These are phyloP conservation scores for Alternaria sp. DNA, from an alignment of 2,329 filamentous ascomycete genomes.

Conservation along the genomic window DNA sequence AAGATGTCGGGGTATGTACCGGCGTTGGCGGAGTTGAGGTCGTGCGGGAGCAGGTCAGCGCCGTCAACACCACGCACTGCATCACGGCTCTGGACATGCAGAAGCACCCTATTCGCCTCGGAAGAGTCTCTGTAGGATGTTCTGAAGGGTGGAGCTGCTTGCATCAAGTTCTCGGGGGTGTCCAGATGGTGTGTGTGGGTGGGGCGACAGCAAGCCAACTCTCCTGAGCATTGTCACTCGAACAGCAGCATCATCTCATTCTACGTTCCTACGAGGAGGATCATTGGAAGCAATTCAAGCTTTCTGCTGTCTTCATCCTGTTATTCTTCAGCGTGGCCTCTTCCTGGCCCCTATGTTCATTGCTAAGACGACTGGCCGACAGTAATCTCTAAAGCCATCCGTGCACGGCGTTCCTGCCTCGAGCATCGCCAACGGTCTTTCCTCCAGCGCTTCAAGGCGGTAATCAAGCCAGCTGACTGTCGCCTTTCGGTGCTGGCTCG, in stretches of 20 bases:
- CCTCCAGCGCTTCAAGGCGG: constrained; percentile 9
- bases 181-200: neutral
- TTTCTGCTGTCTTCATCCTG: constrained; percentile 4
- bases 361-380: constrained; percentile 29
- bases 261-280: neutral
- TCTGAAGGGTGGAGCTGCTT: neutral
- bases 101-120: neutral
- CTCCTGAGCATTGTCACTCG: neutral
- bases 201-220: neutral
- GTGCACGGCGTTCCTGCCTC: constrained; percentile 27
- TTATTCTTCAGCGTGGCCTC: neutral
- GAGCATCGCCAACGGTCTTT: constrained; percentile 21
- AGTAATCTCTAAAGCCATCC: constrained; percentile 39
- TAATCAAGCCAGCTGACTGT: constrained; percentile 22
- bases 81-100: neutral
- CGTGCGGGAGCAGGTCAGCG: constrained; percentile 4
- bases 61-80: constrained; percentile 4
- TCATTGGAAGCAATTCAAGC: neutral
- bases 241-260: constrained; percentile 6
- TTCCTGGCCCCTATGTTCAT: constrained; percentile 7
- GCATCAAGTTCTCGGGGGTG: neutral
- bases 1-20: neutral
- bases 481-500: constrained; percentile 14
- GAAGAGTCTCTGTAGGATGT: neutral
- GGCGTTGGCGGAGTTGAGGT: constrained; percentile 10